A percentile compares a stretch with the other conserved stretches of the same genome.
These are phyloP conservation scores for Crotalaria pallida DNA, from an alignment of 306 rosid species.

Conservation along the genomic window DNA sequence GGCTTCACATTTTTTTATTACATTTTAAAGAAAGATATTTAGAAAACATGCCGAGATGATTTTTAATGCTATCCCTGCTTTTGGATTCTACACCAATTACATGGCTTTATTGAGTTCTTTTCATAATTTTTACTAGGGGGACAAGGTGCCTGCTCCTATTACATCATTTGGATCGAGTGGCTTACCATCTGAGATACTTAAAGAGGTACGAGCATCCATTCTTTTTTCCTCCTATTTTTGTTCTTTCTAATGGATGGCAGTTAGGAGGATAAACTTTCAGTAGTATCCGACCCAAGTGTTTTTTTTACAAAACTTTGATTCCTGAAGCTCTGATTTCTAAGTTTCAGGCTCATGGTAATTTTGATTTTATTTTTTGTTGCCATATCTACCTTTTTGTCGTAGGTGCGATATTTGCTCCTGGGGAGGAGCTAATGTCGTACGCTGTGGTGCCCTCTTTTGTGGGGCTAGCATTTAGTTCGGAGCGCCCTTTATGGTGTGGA, in stretches of 20 bases:
- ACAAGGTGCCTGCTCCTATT: conserved; percentile 78
- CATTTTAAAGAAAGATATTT: neutral
- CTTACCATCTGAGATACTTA: conserved; percentile 87
- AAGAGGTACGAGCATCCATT: conserved; percentile 67
- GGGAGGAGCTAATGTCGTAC: conserved; percentile 99
- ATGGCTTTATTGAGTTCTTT: neutral
- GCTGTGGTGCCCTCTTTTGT: conserved; percentile 92
- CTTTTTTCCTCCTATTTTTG: neutral
- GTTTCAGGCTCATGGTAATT: conserved; percentile 69
- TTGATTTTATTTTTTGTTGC: conserved; percentile 58
- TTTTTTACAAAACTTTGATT: conserved; percentile 58
- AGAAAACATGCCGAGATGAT: neutral
- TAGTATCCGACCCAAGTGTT: conserved; percentile 40
- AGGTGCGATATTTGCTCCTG: conserved; percentile 99
- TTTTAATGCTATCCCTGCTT: neutral
- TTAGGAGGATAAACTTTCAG: conserved; percentile 36
- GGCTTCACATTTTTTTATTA: neutral
- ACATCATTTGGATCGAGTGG: conserved; percentile 68
- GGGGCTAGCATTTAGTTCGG: conserved; percentile 94
- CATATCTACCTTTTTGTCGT: conserved; percentile 88
- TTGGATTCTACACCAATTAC: conserved; percentile 6
- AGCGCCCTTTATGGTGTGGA: conserved; percentile 98
- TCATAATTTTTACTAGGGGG: conserved; percentile 49
- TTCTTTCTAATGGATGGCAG: conserved; percentile 23
- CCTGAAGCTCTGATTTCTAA: conserved; percentile 66